A percentile compares a stretch with the other conserved stretches of the same genome.
These are phyloP conservation scores for Emergomyces africanus DNA, from an alignment of 2,329 filamentous ascomycete species.

Conservation along the genomic window DNA sequence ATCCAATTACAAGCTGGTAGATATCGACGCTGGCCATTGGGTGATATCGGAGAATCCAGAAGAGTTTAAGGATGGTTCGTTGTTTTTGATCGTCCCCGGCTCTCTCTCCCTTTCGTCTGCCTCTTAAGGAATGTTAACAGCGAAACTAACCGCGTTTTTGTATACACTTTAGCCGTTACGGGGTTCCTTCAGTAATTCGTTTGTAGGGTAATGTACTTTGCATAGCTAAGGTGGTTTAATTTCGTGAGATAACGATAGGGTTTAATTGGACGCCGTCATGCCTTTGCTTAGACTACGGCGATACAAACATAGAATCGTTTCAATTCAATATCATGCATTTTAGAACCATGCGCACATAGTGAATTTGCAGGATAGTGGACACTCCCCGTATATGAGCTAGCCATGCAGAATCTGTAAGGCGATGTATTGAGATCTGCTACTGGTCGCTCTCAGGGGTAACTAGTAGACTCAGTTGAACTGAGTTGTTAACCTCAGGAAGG, in stretches of 20 bases:
- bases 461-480: background rate
- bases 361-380: background rate
- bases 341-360: background rate
- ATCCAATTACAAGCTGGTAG: conserved; percentile 57
- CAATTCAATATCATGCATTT: background rate
- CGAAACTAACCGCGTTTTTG: conserved; percentile 7
- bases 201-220: background rate
- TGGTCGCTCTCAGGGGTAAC: background rate
- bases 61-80: conserved; percentile 58
- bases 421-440: background rate
- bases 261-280: background rate
- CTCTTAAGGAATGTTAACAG: conserved; percentile 29
- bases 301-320: background rate
- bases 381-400: background rate
- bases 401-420: background rate
- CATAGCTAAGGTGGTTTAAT: background rate
- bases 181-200: background rate
- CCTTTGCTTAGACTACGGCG: too few relatives aligned
- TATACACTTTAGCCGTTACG: background rate
- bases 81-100: background rate
- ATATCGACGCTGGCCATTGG: conserved; percentile 76
- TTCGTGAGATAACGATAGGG: background rate
- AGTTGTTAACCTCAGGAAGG: background rate
- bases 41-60: conserved; percentile 79
- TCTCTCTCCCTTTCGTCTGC: background rate